Percentiles rank a stretch among this genome's conserved stretches.
Conservation (phyloP, 306 rosid genomes). For the Oemleria cerasiformis region DNA sequence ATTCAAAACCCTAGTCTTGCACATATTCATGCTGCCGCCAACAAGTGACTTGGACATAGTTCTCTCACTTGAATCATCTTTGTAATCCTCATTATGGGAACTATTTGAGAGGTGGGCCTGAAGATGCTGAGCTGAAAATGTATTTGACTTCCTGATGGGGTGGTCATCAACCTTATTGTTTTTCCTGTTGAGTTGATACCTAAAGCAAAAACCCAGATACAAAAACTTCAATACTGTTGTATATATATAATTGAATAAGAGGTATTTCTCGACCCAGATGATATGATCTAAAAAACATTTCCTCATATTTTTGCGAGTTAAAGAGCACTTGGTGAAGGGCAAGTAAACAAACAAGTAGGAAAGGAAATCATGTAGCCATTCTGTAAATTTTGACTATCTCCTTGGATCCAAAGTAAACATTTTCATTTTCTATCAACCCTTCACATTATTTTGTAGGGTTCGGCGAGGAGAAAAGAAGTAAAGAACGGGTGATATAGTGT, state of each 20-base stretch:
- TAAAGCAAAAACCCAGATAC: slow-evolving; percentile 29
- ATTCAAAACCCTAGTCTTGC: slow-evolving; percentile 63
- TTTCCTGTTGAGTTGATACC: slow-evolving; percentile 76
- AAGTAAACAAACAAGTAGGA: background rate
- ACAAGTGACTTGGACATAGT: slow-evolving; percentile 70
- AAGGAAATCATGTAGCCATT: background rate
- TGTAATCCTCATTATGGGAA: slow-evolving; percentile 48
- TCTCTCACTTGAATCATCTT: slow-evolving; percentile 50
- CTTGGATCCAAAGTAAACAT: background rate
- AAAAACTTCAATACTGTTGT: background rate
- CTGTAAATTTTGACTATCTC: background rate
- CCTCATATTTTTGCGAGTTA: background rate
- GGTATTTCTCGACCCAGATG: background rate
- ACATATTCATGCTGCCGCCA: slow-evolving; percentile 79
- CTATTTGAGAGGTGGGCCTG: slow-evolving; percentile 39
- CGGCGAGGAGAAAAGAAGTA: background rate
- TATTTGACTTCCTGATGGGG: slow-evolving; percentile 45
- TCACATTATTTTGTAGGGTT: background rate
- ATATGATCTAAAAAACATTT: background rate
- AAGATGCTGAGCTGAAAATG: slow-evolving; percentile 38
- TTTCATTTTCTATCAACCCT: background rate
- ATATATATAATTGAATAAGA: background rate
- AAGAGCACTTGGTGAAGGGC: background rate
- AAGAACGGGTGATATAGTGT: background rate
- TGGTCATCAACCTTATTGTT: slow-evolving; percentile 54